phyloP scores from a whole-genome alignment of 2,329 filamentous ascomycete genomes.

The Hymenoscyphus repandus region DNA sequence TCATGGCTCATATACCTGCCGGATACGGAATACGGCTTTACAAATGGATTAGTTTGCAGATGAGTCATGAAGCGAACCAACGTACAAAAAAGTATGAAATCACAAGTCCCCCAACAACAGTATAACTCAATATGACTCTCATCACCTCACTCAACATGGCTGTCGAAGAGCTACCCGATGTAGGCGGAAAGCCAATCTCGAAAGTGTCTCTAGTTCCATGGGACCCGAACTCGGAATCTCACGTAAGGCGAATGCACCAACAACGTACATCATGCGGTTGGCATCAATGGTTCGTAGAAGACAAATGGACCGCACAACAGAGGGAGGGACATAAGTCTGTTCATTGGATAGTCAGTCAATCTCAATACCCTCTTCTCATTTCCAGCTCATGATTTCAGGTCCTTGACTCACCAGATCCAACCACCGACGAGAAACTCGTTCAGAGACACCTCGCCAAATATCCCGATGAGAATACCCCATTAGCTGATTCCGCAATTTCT shows the following conservation, averaged over 20 bases:
- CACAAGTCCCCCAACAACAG: not conserved
- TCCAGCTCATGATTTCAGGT: not conserved
- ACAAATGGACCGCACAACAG: slow-evolving; percentile 9
- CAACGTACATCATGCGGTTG: slow-evolving; percentile 44
- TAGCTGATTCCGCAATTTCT: slow-evolving; percentile 18
- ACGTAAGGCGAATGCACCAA: slow-evolving; percentile 36
- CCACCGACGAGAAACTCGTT: slow-evolving; percentile 1
- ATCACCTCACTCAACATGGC: not conserved
- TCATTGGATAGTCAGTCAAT: slow-evolving; percentile 9
- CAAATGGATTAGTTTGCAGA: not conserved
- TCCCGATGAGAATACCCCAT: slow-evolving; percentile 15
- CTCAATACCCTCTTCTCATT: not conserved
- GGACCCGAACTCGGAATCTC: slow-evolving; percentile 37
- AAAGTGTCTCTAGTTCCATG: slow-evolving; percentile 39
- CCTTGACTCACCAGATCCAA: not conserved
- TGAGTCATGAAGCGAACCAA: not conserved
- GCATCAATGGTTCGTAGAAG: slow-evolving; percentile 34
- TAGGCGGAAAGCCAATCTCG: not conserved
- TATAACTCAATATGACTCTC: not conserved
- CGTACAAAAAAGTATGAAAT: too few species aligned
- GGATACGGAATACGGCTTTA: not conserved
- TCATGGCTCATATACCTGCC: too few species aligned
- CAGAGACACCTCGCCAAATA: slow-evolving; percentile 11
- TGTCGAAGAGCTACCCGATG: not conserved
- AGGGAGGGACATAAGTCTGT: slow-evolving; percentile 4